Conservation (phyloP, 2,329 filamentous ascomycete genomes). For the Diplodia sapinea region DNA sequence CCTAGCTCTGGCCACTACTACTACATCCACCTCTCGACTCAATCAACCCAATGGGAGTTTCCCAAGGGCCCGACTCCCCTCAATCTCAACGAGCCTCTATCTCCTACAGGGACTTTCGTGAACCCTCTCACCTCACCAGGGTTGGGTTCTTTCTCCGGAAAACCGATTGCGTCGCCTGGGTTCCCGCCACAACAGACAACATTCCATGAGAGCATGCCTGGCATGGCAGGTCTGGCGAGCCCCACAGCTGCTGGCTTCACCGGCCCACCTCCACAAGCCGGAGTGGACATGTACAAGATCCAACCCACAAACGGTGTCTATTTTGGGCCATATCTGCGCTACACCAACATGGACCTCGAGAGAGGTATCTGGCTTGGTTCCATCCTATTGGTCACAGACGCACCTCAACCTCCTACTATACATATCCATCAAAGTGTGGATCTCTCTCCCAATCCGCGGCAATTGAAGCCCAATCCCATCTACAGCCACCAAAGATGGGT, state of each 20-base stretch:
- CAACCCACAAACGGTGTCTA: constrained; percentile 95
- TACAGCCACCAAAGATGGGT: constrained; percentile 91
- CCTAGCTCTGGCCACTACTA: constrained; percentile 97
- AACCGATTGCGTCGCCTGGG: constrained; percentile 78
- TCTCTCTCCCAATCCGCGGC: constrained; percentile 88
- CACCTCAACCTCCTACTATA: constrained; percentile 90
- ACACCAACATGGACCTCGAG: constrained; percentile 96
- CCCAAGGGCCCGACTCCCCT: constrained; percentile 93
- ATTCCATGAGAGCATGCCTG: constrained; percentile 85
- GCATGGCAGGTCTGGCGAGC: constrained; percentile 73
- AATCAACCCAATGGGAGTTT: constrained; percentile 98
- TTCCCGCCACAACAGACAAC: constrained; percentile 82
- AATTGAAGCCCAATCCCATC: constrained; percentile 81
- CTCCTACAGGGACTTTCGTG: constrained; percentile 69
- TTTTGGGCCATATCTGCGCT: constrained; percentile 94
- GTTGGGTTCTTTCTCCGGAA: constrained; percentile 60
- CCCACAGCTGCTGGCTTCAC: constrained; percentile 83
- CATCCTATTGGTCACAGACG: constrained; percentile 90
- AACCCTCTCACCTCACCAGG: constrained; percentile 53
- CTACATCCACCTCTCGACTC: constrained; percentile 94
- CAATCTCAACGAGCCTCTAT: constrained; percentile 82
- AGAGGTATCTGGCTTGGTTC: constrained; percentile 90
- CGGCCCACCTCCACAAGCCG: constrained; percentile 84
- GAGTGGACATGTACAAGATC: constrained; percentile 93
- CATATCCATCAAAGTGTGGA: constrained; percentile 91